Evolutionary conservation across 768 basidiomycete genomes (phyloP).

Genomic region (Amanita muscaria): DNA sequence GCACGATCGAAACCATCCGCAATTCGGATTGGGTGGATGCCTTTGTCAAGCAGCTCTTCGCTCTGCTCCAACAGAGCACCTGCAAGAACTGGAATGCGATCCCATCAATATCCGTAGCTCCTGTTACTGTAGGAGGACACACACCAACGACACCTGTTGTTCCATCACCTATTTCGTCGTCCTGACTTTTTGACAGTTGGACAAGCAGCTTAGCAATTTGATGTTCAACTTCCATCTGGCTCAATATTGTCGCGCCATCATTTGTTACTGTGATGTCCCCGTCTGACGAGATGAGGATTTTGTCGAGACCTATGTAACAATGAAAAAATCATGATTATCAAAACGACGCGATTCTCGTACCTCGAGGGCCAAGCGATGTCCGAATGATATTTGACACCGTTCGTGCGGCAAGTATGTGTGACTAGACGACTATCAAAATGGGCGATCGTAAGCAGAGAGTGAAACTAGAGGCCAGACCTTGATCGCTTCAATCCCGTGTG

Average conservation of each 20-base stretch:
- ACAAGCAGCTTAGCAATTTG: conserved; percentile 98
- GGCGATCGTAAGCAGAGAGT: conserved; percentile 11
- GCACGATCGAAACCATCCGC: conserved; percentile 98
- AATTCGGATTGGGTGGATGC: conserved; percentile 97
- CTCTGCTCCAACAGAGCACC: conserved; percentile 94
- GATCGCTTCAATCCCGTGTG: conserved; percentile 91
- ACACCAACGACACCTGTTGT: conserved; percentile 97
- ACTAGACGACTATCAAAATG: conserved; percentile 32
- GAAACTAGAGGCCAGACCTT: conserved; percentile 44
- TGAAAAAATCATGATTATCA: conserved; percentile 1
- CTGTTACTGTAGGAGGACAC: conserved; percentile 24
- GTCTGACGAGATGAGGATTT: conserved; percentile 91
- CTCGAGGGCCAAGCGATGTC: conserved; percentile 92
- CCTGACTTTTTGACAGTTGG: conserved; percentile 94
- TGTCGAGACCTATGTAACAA: conserved; percentile 65
- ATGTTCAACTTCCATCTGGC: conserved; percentile 99
- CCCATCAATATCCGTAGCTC: conserved; percentile 1
- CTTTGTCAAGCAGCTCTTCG: conserved; percentile 94
- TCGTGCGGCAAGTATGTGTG: conserved; percentile 91
- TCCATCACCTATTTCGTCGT: conserved; percentile 99
- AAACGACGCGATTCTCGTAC: conserved; percentile 26
- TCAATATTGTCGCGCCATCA: conserved; percentile 95
- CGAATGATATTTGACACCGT: conserved; percentile 92
- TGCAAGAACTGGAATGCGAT: conserved; percentile 65
- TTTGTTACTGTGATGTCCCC: conserved; percentile 99